phyloP scores from a whole-genome alignment of 2,329 filamentous ascomycete species.

The Ascosphaera apis region DNA sequence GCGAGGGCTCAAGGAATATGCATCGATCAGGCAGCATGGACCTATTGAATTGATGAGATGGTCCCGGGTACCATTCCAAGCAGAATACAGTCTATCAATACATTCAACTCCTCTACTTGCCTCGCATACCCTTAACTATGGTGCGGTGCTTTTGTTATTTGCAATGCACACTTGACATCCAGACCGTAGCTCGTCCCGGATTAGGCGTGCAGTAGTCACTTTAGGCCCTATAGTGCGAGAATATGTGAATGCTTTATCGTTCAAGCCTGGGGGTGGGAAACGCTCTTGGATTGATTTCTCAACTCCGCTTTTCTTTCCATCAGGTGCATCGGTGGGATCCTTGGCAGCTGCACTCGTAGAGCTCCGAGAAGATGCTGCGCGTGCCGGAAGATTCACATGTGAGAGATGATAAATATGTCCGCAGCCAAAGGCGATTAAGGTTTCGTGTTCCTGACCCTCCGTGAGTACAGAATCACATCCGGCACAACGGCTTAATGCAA shows the following conservation, averaged over 20 bases:
- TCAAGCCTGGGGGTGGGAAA: conserved; percentile 3
- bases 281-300: background rate
- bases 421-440: conserved; percentile 43
- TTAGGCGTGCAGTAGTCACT: conserved; percentile 60
- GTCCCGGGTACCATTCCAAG: no score
- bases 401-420: conserved; percentile 45
- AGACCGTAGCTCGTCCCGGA: conserved; percentile 41
- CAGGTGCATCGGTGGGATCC: background rate
- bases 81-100: no score
- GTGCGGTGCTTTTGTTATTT: background rate
- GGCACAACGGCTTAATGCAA: conserved; percentile 14
- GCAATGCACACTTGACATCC: background rate
- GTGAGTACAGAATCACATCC: conserved; percentile 17
- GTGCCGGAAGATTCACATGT: conserved; percentile 26
- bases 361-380: conserved; percentile 4
- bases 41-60: no score
- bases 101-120: no score
- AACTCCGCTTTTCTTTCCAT: background rate
- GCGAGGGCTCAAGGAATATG: no score
- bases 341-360: background rate
- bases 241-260: conserved; percentile 5
- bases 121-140: background rate
- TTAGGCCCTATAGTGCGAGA: conserved; percentile 53
- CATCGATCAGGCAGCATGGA: no score
- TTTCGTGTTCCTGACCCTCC: conserved; percentile 24